Evolutionary conservation across 306 rosid genomes (phyloP).

Genomic region (Lupinus albus): DNA sequence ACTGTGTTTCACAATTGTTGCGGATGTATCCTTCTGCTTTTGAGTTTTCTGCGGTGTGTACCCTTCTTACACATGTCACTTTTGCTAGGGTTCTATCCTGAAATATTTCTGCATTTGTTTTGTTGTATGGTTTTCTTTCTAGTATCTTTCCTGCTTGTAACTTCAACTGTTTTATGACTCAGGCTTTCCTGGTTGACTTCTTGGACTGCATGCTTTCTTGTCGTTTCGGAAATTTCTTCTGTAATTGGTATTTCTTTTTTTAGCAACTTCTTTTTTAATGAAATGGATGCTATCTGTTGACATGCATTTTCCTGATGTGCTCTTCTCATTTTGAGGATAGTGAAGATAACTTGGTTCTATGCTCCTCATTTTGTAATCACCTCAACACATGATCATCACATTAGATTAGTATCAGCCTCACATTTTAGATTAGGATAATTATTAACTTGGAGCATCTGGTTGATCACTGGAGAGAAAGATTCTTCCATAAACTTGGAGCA

Average conservation of each 20-base stretch:
- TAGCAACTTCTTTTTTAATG: constrained; percentile 24
- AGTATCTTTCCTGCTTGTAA: constrained; percentile 4
- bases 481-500: too few species aligned
- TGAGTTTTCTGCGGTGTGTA: constrained; percentile 86
- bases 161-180: constrained; percentile 38
- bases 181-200: constrained; percentile 95
- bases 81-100: not conserved
- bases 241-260: constrained; percentile 72
- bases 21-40: constrained; percentile 97
- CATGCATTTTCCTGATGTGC: constrained; percentile 30
- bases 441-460: too few species aligned
- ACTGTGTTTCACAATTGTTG: constrained; percentile 87
- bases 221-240: constrained; percentile 96
- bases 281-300: constrained; percentile 34
- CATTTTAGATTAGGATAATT: too few species aligned
- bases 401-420: too few species aligned
- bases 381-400: too few species aligned
- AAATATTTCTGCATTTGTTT: constrained; percentile 32
- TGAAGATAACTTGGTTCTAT: too few species aligned
- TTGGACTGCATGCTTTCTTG: constrained; percentile 82
- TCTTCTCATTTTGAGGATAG: constrained; percentile 20
- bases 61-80: constrained; percentile 31
- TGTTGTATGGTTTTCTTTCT: constrained; percentile 27
- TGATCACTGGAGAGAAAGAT: too few species aligned
- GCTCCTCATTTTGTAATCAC: too few species aligned